These are phyloP conservation scores for Globisporangium echinulatum DNA, from an alignment of 352 stramenopile genomes.

Conservation along the genomic window DNA sequence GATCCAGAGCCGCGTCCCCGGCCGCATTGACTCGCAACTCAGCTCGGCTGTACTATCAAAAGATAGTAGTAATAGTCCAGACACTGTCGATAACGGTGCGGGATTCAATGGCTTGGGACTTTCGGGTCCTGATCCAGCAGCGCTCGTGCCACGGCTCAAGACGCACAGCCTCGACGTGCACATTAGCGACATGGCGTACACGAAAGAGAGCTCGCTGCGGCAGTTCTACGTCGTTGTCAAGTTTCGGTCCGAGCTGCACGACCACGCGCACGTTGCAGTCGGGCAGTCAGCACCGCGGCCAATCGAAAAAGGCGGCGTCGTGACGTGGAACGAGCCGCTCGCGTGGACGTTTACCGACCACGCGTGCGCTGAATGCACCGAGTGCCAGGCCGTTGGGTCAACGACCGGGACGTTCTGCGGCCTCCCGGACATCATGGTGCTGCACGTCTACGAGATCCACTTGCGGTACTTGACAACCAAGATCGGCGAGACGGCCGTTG, in stretches of 20 bases:
- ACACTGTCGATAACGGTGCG: not conserved
- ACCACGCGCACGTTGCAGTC: constrained; percentile 65
- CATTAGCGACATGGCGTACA: constrained; percentile 69
- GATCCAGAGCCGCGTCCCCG: constrained; percentile 63
- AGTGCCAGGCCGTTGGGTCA: constrained; percentile 56
- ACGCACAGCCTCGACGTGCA: constrained; percentile 54
- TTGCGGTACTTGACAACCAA: constrained; percentile 81
- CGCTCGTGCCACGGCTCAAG: constrained; percentile 25
- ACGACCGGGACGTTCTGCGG: constrained; percentile 59
- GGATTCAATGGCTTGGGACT: no score
- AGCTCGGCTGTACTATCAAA: constrained; percentile 25
- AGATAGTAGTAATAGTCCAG: not conserved
- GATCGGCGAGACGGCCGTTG: constrained; percentile 71
- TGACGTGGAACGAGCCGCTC: constrained; percentile 66
- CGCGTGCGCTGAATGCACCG: constrained; percentile 56
- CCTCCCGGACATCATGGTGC: constrained; percentile 70
- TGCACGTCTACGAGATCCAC: constrained; percentile 82
- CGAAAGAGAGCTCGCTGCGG: constrained; percentile 63
- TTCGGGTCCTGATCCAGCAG: not conserved
- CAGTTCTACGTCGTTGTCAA: constrained; percentile 84
- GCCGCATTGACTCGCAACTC: constrained; percentile 52
- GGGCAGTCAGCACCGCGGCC: constrained; percentile 67
- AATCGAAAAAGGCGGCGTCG: constrained; percentile 52
- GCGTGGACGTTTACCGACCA: constrained; percentile 79
- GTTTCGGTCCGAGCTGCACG: constrained; percentile 80